phyloP scores from a whole-genome alignment of 306 rosid genomes.

The Purshia tridentata region DNA sequence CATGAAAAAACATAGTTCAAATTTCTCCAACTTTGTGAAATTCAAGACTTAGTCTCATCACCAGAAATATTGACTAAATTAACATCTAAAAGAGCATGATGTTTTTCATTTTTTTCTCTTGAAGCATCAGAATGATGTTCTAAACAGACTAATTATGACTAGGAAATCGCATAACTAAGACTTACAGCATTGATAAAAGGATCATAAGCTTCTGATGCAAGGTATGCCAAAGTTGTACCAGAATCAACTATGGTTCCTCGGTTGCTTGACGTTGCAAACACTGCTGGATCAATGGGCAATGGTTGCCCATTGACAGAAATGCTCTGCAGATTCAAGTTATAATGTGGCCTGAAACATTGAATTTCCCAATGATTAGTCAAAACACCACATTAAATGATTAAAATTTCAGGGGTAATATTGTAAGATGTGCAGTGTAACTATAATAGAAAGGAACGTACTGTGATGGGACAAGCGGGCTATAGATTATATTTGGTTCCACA shows the following conservation, averaged over 20 bases:
- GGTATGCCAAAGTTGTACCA: conserved; percentile 97
- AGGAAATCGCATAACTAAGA: conserved; percentile 27
- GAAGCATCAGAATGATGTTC: conserved; percentile 21
- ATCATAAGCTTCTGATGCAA: conserved; percentile 81
- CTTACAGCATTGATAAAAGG: conserved; percentile 87
- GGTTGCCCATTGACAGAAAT: conserved; percentile 77
- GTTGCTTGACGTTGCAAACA: conserved; percentile 75
- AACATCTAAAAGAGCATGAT: conserved; percentile 17
- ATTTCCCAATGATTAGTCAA: conserved; percentile 17
- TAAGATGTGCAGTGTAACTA: conserved; percentile 8
- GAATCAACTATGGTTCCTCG: conserved; percentile 92
- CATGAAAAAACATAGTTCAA: conserved; percentile 6
- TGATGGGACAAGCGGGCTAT: conserved; percentile 79
- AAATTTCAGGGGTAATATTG: not conserved
- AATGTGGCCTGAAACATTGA: conserved; percentile 81
- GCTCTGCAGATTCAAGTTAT: conserved; percentile 86
- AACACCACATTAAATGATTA: conserved; percentile 3
- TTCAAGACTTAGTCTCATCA: not conserved
- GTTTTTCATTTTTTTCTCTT: conserved; percentile 11
- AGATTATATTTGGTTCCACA: conserved; percentile 79
- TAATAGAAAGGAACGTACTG: conserved; percentile 60
- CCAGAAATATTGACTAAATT: not conserved
- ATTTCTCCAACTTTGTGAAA: not conserved
- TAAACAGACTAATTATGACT: conserved; percentile 16
- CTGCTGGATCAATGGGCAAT: conserved; percentile 57